These are phyloP conservation scores for Neurospora sp. DNA, from an alignment of 2,329 filamentous ascomycete genomes.

Conservation along the genomic window DNA sequence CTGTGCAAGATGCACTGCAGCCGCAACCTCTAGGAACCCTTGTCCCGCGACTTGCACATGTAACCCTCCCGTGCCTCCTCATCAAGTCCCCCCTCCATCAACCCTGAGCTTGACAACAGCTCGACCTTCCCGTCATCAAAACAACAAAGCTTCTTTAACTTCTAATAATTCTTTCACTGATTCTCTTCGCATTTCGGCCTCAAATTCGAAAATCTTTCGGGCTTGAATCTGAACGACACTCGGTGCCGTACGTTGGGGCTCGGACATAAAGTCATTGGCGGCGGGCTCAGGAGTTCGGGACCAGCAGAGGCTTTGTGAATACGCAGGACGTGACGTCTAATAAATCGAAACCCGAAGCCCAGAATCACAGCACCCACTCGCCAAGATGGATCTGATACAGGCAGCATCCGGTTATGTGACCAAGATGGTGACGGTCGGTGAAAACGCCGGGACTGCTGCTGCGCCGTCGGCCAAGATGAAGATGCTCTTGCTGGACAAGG, in stretches of 20 bases:
- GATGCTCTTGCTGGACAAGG: slow-evolving; percentile 84
- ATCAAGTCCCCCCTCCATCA: not conserved
- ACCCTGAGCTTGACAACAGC: not conserved
- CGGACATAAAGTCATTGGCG: not conserved
- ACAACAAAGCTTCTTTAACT: not conserved
- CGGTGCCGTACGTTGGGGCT: not conserved
- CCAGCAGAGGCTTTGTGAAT: not conserved
- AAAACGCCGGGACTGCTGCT: slow-evolving; percentile 45
- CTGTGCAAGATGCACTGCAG: not conserved
- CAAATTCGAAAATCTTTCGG: not conserved
- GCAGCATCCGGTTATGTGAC: slow-evolving; percentile 90
- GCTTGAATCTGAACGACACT: not conserved
- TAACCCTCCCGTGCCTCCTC: not conserved
- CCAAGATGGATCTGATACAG: slow-evolving; percentile 82
- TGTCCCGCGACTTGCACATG: not conserved
- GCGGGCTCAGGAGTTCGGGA: not conserved
- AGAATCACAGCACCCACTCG: not conserved
- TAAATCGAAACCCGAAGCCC: not conserved
- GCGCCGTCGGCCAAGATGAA: slow-evolving; percentile 88
- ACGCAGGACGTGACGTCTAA: not conserved
- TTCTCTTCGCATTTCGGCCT: not conserved
- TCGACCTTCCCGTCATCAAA: not conserved
- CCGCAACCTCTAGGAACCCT: not conserved
- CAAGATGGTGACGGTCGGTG: slow-evolving; percentile 85
- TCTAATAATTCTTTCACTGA: not conserved